Evolutionary conservation across 768 basidiomycete genomes (phyloP), one percentile per base, ranked within the genome.

Genomic region (Cystobasidiopsis lactophilus): DNA sequence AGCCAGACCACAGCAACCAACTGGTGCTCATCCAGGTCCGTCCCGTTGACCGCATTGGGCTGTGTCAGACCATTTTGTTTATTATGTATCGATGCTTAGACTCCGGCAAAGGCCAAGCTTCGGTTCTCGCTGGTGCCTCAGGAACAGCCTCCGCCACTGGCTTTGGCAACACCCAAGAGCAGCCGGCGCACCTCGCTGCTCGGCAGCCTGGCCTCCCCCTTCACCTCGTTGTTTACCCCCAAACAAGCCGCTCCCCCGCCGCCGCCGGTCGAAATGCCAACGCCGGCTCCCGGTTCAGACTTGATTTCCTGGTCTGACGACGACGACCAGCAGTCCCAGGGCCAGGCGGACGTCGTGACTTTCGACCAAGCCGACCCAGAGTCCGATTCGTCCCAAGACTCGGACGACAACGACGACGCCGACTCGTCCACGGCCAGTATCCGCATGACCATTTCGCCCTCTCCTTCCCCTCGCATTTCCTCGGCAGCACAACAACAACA

Each of bases 301-400:
- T n/a, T 47, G 23, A 47, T 47, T 13, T 24, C 45, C 30, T 47
- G 45, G 45, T 47, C 45, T 27, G 45, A 47, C 14, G 29, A 47
- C 30, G 45, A 47, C 10, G 21, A 47, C 10, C 4, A 23, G 24
- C 23, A 14, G 23, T 16, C 14, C 4, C 21, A 9, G 29, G 23
- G 29, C 4, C 21, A 16, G 4, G 45, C 24, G 16, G 45, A 47
- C 29, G 24, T 27, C 5, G 45, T 47, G 24, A 31, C 23, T n/a
- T 47, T 47, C 29, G 45, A 47, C 30, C 24, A 47, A n/a, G 26
- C 29, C 10, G 24, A 47, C 11, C n/a, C 23, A 26, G 16, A 23
- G 14, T 9, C 23, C 24, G 45, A 47, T 29, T 18, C 16, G 21
- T 23, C 7, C 26, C 19, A 13, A 9, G 14, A 23, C 29, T 47